A percentile compares a stretch with the other conserved stretches of the same genome.
phyloP scores from a whole-genome alignment of 2,329 filamentous ascomycete genomes.

The Stachybotrys chlorohalonatus region DNA sequence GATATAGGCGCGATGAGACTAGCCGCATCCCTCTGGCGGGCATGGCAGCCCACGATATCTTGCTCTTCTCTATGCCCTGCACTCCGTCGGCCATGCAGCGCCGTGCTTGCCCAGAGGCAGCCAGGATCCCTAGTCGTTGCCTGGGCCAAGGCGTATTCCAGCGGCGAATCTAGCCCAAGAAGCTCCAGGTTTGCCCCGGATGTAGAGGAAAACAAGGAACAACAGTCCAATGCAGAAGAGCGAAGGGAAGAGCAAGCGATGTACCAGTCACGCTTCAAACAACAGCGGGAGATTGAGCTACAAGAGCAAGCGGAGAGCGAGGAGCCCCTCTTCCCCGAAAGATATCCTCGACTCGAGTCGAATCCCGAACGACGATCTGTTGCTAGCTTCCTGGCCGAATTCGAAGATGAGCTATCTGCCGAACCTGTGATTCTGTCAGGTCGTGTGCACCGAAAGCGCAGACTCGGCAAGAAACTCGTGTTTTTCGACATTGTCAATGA shows the following conservation, averaged over 20 bases:
- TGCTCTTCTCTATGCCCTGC: background rate
- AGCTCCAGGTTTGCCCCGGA: background rate
- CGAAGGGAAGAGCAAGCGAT: conserved; percentile 6
- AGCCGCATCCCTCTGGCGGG: conserved; percentile 25
- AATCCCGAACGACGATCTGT: conserved; percentile 17
- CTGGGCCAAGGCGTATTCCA: background rate
- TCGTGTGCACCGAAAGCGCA: conserved; percentile 64
- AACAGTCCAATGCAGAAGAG: no score
- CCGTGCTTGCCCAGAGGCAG: background rate
- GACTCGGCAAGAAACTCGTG: conserved; percentile 66
- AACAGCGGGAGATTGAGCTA: conserved; percentile 22
- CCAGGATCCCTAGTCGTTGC: background rate
- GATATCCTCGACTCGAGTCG: conserved; percentile 25
- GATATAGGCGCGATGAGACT: conserved; percentile 23
- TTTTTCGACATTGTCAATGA: conserved; percentile 77
- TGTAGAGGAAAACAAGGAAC: no score
- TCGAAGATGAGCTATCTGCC: conserved; percentile 14
- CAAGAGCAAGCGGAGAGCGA: conserved; percentile 21
- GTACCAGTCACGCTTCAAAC: conserved; percentile 24
- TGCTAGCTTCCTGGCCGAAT: conserved; percentile 21
- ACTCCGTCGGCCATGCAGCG: background rate
- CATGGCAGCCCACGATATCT: conserved; percentile 14
- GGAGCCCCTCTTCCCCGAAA: conserved; percentile 23
- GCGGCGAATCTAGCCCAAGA: background rate
- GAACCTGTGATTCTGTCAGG: conserved; percentile 34